These are phyloP conservation scores for Abrus pulchellus DNA, from an alignment of 306 rosid genomes.

Conservation along the genomic window DNA sequence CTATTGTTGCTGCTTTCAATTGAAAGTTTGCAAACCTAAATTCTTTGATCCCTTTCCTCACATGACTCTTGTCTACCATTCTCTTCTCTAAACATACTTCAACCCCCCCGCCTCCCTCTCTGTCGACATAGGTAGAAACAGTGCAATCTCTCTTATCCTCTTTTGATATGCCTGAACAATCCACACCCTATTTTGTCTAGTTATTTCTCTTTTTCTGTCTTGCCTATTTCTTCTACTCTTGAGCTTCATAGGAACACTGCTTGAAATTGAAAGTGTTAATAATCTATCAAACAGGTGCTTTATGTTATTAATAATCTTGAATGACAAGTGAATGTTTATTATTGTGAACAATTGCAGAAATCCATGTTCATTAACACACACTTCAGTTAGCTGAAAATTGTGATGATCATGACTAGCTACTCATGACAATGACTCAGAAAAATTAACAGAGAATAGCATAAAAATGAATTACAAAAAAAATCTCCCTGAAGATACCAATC, in stretches of 20 bases:
- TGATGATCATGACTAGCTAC: slow-evolving; percentile 21
- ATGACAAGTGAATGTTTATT: background rate
- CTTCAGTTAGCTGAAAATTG: background rate
- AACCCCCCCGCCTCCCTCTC: background rate
- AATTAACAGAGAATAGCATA: slow-evolving; percentile 22
- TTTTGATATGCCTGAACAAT: background rate
- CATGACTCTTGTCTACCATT: slow-evolving; percentile 54
- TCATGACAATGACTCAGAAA: background rate
- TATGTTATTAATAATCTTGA: slow-evolving; percentile 15
- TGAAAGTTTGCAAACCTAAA: slow-evolving; percentile 40
- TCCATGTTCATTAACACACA: background rate
- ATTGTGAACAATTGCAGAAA: slow-evolving; percentile 23
- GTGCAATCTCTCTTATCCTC: slow-evolving; percentile 52
- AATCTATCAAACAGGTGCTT: slow-evolving; percentile 21
- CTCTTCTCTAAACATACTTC: slow-evolving; percentile 35
- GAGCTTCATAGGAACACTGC: background rate
- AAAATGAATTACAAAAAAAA: background rate
- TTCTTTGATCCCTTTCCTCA: slow-evolving; percentile 10
- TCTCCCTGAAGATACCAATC: slow-evolving; percentile 35
- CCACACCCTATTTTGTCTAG: background rate
- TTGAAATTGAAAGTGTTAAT: background rate
- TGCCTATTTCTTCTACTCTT: slow-evolving; percentile 24
- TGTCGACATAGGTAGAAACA: slow-evolving; percentile 2
- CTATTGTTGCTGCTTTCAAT: slow-evolving; percentile 9
- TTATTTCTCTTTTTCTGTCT: background rate